Conservation (phyloP, 306 rosid genomes). For the Ochetophila trinervis region DNA sequence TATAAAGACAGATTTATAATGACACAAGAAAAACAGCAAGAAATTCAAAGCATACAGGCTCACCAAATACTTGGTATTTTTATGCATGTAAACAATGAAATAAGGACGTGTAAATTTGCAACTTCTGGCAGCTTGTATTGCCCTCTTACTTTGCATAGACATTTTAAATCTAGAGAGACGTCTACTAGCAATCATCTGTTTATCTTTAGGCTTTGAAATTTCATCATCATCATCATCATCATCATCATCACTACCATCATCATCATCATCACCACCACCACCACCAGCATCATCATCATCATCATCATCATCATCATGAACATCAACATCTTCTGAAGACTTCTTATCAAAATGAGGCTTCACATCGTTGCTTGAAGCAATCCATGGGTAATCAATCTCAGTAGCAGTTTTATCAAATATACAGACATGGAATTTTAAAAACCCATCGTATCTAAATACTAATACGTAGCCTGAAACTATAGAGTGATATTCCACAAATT, state of each 20-base stretch:
- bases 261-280: no score
- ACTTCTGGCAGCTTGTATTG: background rate
- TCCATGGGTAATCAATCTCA: constrained; percentile 28
- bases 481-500: constrained; percentile 20
- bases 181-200: background rate
- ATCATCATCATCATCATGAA: background rate
- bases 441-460: constrained; percentile 24
- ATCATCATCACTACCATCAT: background rate
- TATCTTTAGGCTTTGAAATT: background rate
- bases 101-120: background rate
- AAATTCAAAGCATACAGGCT: background rate
- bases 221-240: background rate
- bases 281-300: background rate
- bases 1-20: background rate
- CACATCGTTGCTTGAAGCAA: background rate
- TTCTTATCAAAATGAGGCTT: background rate
- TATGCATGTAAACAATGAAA: background rate
- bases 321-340: background rate
- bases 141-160: background rate
- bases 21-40: background rate
- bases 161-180: background rate
- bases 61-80: background rate
- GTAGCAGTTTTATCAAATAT: constrained; percentile 13
- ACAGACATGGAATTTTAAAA: constrained; percentile 26
- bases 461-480: constrained; percentile 11